These are phyloP conservation scores for Chrysoporthe puriensis DNA, from an alignment of 2,329 filamentous ascomycete species.

Conservation along the genomic window DNA sequence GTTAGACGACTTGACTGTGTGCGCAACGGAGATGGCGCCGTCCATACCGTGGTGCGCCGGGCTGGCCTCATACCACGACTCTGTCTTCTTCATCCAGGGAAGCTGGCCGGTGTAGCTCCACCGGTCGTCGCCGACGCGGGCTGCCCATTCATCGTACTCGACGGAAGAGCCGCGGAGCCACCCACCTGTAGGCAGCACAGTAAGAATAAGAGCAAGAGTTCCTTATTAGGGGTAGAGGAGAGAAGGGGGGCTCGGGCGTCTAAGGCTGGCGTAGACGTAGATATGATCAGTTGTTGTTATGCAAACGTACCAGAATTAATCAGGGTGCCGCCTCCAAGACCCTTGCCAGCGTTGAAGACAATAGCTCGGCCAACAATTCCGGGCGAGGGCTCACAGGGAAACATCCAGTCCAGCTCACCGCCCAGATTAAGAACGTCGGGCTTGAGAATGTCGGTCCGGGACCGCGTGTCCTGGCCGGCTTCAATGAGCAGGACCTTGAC, in stretches of 20 bases:
- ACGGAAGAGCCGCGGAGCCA: slow-evolving; percentile 48
- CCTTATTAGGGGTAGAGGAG: too few relatives aligned
- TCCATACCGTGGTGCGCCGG: slow-evolving; percentile 34
- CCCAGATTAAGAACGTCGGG: slow-evolving; percentile 36
- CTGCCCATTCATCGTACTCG: slow-evolving; percentile 53
- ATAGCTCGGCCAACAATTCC: slow-evolving; percentile 34
- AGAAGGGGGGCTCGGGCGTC: too few relatives aligned
- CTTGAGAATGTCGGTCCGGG: slow-evolving; percentile 34
- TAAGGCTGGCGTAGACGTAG: too few relatives aligned
- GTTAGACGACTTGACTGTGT: slow-evolving; percentile 30
- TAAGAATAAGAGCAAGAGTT: too few relatives aligned
- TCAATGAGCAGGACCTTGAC: slow-evolving; percentile 44
- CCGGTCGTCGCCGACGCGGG: slow-evolving; percentile 40
- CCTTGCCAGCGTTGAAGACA: slow-evolving; percentile 41
- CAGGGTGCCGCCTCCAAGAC: slow-evolving; percentile 44
- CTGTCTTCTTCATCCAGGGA: slow-evolving; percentile 33
- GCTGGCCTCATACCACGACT: slow-evolving; percentile 34
- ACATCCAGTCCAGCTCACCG: slow-evolving; percentile 42
- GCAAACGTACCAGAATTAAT: slow-evolving; percentile 43
- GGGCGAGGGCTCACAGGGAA: slow-evolving; percentile 38
- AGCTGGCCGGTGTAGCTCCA: slow-evolving; percentile 43
- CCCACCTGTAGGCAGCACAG: slow-evolving; percentile 32
- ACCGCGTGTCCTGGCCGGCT: slow-evolving; percentile 40
- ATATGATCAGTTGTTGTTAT: not conserved
- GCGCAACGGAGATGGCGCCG: slow-evolving; percentile 35